Conservation (phyloP, 2,329 filamentous ascomycete genomes). For the Cladorrhinum sp. region DNA sequence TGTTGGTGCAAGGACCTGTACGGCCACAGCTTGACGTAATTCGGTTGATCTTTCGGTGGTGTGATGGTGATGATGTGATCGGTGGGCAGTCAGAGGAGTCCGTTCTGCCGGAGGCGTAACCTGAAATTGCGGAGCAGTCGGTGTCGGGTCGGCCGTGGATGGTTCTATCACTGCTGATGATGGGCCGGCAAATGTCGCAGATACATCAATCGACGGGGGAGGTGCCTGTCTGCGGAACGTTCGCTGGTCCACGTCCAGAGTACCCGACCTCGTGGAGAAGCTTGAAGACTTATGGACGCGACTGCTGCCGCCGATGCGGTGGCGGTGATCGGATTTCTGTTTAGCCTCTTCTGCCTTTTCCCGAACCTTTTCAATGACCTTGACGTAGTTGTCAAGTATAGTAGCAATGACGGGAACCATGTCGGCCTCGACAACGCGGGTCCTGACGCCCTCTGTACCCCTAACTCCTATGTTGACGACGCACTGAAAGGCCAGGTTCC, state of each 20-base stretch:
- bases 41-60: slow-evolving; percentile 46
- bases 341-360: slow-evolving; percentile 84
- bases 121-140: slow-evolving; percentile 58
- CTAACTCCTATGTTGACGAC: slow-evolving; percentile 98
- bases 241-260: slow-evolving; percentile 58
- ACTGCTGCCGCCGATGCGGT: slow-evolving; percentile 49
- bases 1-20: slow-evolving; percentile 66
- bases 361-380: slow-evolving; percentile 87
- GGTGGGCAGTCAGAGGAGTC: slow-evolving; percentile 49
- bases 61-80: slow-evolving; percentile 36
- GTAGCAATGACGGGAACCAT: slow-evolving; percentile 99
- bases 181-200: slow-evolving; percentile 50
- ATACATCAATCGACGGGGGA: slow-evolving; percentile 79
- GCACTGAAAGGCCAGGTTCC: slow-evolving; percentile 98
- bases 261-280: slow-evolving; percentile 52
- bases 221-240: slow-evolving; percentile 73
- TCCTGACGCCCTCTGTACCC: slow-evolving; percentile 90
- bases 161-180: slow-evolving; percentile 42
- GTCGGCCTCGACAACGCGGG: slow-evolving; percentile 93
- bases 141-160: slow-evolving; percentile 51
- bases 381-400: slow-evolving; percentile 97
- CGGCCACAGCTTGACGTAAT: slow-evolving; percentile 36
- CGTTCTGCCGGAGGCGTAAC: slow-evolving; percentile 70
- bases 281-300: slow-evolving; percentile 48
- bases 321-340: slow-evolving; percentile 58